Base-by-base conservation (phyloP, 345 rosid genomes). In the Reutealis trisperma region DNA sequence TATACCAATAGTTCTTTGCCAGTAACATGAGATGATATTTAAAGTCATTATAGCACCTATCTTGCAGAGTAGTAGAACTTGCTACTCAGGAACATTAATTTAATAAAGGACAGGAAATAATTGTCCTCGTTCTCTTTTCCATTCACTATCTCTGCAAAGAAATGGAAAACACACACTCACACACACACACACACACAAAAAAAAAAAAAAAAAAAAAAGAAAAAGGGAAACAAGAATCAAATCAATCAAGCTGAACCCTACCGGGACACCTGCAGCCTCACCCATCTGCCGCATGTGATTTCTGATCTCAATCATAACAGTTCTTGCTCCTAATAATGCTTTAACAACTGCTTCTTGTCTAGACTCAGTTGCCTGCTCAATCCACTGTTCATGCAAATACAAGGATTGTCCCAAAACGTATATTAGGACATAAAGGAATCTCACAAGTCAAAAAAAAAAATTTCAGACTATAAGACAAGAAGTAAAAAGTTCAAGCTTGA, bases 201-300 rank as follows among this genome's bases (percentile, higher is more conserved):
- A 18, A 18, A 0, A 19, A 6, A 54, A 5, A 54, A 16, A 54
- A 3, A 54, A 54, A 52, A 1, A 5, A 18, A 19, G 6, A 15
- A 2, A 7, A 62, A 71, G 25, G 63, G 5, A 67, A 27, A 60
- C 19, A 54, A n/a, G 68, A 5, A 5, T 32, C 44, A 58, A 30
- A 30, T 55, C 18, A 32, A 66, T 44, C 10, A 61, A 73, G 57
- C 24, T 6, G 16, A 67, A 77, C 89, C 22, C 11, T 84, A 93
- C 99, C 60, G 98, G 96, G 69, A 95, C 87, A 74, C 88, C 89
- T 54, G 96, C 98, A 78, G 92, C 91, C 85, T 92, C 88, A 22
- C 99, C 99, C 93, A 95, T 91, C 72, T 72, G 89, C 71, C 88
- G 89, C 97, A 93, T 90, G 77, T 83, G 87, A 78, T 72, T 70